phyloP scores from a whole-genome alignment of 2,329 filamentous ascomycete genomes.

The Sporothrix phasma region DNA sequence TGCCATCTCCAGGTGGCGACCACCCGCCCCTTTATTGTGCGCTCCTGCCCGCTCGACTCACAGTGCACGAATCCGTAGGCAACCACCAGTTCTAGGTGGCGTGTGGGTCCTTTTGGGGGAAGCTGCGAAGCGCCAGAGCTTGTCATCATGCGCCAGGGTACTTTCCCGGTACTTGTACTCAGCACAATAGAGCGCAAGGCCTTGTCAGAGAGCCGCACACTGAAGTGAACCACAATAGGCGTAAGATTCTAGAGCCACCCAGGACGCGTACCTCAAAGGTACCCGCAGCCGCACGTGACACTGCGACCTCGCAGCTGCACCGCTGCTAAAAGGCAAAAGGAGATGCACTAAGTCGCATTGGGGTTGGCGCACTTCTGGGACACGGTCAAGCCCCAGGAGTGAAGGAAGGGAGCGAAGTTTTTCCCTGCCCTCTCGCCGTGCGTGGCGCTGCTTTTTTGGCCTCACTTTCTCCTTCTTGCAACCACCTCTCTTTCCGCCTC shows the following conservation, averaged over 20 bases:
- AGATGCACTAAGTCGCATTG: slow-evolving; percentile 20
- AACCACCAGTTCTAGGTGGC: slow-evolving; percentile 1
- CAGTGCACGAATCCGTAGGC: slow-evolving; percentile 1
- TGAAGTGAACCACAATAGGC: neutral
- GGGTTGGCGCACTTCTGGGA: slow-evolving; percentile 25
- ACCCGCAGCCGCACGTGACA: slow-evolving; percentile 9
- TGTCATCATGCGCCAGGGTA: neutral
- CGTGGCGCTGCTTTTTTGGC: slow-evolving; percentile 10
- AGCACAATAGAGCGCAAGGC: neutral
- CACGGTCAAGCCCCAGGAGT: slow-evolving; percentile 24
- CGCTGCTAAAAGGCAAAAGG: slow-evolving; percentile 22
- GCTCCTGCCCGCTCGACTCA: slow-evolving; percentile 7
- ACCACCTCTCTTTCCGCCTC: slow-evolving; percentile 33
- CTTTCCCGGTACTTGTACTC: neutral
- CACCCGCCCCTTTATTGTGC: neutral
- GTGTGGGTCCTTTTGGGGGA: slow-evolving; percentile 2
- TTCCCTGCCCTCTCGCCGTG: slow-evolving; percentile 27
- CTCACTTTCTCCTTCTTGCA: slow-evolving; percentile 12
- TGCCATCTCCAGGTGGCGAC: slow-evolving; percentile 1
- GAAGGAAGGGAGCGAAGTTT: slow-evolving; percentile 33
- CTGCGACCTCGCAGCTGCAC: too few relatives aligned
- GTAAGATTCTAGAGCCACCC: slow-evolving; percentile 9
- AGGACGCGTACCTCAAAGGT: slow-evolving; percentile 1
- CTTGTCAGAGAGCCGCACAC: neutral
- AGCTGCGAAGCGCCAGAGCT: neutral